Evolutionary conservation across 1,139 yeast genomes (phyloP), one percentile per base, ranked within the genome.

Genomic region (Pichia sp.): DNA sequence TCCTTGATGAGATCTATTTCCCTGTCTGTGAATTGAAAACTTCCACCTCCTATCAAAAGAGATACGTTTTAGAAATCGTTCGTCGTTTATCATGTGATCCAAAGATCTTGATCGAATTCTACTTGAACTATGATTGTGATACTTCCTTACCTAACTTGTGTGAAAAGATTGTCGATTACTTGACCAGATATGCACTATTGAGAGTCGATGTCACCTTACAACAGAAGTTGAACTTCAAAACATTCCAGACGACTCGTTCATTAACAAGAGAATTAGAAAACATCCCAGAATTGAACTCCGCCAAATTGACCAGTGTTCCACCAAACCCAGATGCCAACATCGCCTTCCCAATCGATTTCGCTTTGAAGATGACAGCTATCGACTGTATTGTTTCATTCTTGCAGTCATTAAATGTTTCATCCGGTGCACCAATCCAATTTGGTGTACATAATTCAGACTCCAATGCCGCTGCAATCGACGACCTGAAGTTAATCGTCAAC

Each of bases 81-180:
- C 86, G 87, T 58, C 76, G 95, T 55, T 68, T 93, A 39, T 86
- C 96, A 62, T 82, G 82, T 54, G 96, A 93, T 65, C 96, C 98
- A 33, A 76, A 96, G 54, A 85, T 95, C 33, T 72, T 94, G 51
- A 89, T 94, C 51, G 99, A 94, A 67, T 81, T 93, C 53, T 94
- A 91, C 62, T 76, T 94, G 59, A 94, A 94, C 65, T 94, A 93
- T 66, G 99, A 94, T 66, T 94, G 99, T 70, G 96, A 90, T 63
- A 76, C 85, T 17, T 72, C 79, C 7, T 79, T 85, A 75, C 88
- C 96, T 41, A 93, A 93, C 63, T 75, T 91, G 44, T 89, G 93
- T 65, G 99, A 94, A 66, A 76, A 80, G 46, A 71, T 88, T 35
- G 79, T 90, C 47, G 93, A 89, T 56, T 83, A 85, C 57, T 72